A percentile compares a stretch with the other conserved stretches of the same genome.
Conservation (phyloP, 495 filamentous ascomycete species). For the Darksidea phi region DNA sequence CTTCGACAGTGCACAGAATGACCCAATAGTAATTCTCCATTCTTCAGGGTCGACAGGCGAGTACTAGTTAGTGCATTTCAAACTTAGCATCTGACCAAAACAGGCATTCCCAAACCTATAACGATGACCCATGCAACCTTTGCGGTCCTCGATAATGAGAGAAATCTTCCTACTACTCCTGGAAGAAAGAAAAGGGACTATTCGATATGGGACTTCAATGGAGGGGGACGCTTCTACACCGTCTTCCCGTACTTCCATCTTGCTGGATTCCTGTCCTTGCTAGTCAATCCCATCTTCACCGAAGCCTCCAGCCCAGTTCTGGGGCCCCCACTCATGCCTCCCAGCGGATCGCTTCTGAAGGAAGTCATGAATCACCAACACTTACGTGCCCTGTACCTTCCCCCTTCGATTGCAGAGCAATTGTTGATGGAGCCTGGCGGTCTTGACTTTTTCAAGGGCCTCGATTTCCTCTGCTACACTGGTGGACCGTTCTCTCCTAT, state of each 20-base stretch:
- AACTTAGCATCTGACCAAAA: neutral
- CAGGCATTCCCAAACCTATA: conserved; percentile 27
- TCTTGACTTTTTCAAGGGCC: conserved; percentile 14
- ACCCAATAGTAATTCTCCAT: conserved; percentile 21
- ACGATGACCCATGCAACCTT: conserved; percentile 26
- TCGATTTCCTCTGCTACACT: conserved; percentile 18
- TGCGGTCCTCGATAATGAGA: conserved; percentile 20
- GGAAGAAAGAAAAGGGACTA: conserved; percentile 18
- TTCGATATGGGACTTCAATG: conserved; percentile 27
- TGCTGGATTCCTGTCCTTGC: conserved; percentile 17
- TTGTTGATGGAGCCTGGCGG: conserved; percentile 11
- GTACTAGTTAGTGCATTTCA: neutral
- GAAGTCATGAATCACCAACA: conserved; percentile 7
- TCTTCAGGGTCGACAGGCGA: conserved; percentile 29
- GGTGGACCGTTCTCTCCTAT: conserved; percentile 16
- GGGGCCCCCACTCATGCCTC: conserved; percentile 20
- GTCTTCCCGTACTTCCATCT: conserved; percentile 28
- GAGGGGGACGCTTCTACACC: conserved; percentile 17
- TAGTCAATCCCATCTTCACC: conserved; percentile 26
- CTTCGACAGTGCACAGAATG: conserved; percentile 14
- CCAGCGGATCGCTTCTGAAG: conserved; percentile 22
- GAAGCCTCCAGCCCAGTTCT: conserved; percentile 24
- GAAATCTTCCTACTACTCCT: conserved; percentile 10
- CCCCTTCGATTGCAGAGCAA: conserved; percentile 17
- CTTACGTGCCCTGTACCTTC: conserved; percentile 16